phyloP scores from a whole-genome alignment of 1,139 yeast genomes.

The Yarrowia galli region DNA sequence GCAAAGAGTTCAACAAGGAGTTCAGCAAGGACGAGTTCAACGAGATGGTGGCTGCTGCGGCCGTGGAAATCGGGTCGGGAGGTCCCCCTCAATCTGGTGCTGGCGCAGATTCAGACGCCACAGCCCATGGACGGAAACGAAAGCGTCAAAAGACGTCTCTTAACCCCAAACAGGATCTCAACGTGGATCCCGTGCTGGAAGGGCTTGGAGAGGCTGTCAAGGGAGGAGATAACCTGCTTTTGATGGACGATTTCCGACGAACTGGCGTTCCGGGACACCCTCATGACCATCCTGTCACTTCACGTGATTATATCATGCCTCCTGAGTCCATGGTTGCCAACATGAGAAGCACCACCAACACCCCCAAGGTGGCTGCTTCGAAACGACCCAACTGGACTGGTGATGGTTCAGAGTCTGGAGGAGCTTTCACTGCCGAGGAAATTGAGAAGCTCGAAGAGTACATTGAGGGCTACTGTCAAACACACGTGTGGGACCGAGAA shows the following conservation, averaged over 20 bases:
- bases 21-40: slow-evolving; percentile 41
- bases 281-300: slow-evolving; percentile 26
- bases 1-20: slow-evolving; percentile 42
- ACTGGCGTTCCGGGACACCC: slow-evolving; percentile 38
- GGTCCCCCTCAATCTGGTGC: not conserved
- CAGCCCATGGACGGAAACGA: slow-evolving; percentile 32
- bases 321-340: slow-evolving; percentile 30
- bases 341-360: not conserved
- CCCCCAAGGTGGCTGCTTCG: slow-evolving; percentile 12
- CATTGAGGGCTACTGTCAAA: slow-evolving; percentile 69
- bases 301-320: slow-evolving; percentile 34
- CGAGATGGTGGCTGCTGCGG: slow-evolving; percentile 40
- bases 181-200: slow-evolving; percentile 42
- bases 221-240: slow-evolving; percentile 29
- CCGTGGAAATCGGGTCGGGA: slow-evolving; percentile 39
- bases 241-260: slow-evolving; percentile 27
- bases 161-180: slow-evolving; percentile 43
- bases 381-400: slow-evolving; percentile 45
- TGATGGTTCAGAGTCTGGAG: slow-evolving; percentile 51
- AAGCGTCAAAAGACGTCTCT: slow-evolving; percentile 40
- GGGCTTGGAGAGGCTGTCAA: slow-evolving; percentile 41
- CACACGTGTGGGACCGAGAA: slow-evolving; percentile 66
- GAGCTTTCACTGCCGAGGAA: slow-evolving; percentile 68
- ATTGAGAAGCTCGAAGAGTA: slow-evolving; percentile 73
- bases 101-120: not conserved